phyloP scores from a whole-genome alignment of 2,329 filamentous ascomycete species.

The Ophiobolus disseminans region DNA sequence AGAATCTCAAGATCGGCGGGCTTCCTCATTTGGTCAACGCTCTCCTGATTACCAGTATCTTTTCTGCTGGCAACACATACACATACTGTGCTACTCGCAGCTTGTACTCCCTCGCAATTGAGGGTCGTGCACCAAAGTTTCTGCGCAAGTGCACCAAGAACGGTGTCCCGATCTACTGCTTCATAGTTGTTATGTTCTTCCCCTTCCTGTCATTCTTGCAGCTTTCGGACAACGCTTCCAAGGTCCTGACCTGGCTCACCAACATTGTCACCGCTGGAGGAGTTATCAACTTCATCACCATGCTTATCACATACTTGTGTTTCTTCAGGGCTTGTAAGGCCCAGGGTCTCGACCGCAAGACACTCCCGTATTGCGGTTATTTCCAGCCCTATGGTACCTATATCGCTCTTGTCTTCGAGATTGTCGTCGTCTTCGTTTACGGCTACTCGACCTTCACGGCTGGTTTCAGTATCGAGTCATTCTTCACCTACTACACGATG shows the following conservation, averaged over 20 bases:
- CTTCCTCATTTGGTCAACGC: conserved; percentile 67
- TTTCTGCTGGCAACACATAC: conserved; percentile 64
- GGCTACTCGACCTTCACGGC: conserved; percentile 63
- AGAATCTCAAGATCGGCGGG: conserved; percentile 59
- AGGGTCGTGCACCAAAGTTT: conserved; percentile 61
- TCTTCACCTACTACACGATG: conserved; percentile 64
- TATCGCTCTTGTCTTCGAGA: conserved; percentile 56
- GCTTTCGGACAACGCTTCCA: conserved; percentile 68
- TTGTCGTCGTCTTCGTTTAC: conserved; percentile 60
- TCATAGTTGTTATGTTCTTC: conserved; percentile 69
- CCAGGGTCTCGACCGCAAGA: conserved; percentile 59
- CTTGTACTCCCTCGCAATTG: conserved; percentile 61
- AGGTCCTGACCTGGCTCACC: conserved; percentile 76
- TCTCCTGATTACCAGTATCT: conserved; percentile 61
- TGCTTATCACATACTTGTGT: conserved; percentile 64
- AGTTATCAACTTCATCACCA: conserved; percentile 55
- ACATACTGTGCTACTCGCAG: conserved; percentile 62
- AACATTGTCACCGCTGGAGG: conserved; percentile 76
- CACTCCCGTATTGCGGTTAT: conserved; percentile 56
- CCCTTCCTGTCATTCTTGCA: conserved; percentile 77
- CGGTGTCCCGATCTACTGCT: conserved; percentile 77
- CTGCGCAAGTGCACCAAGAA: conserved; percentile 65
- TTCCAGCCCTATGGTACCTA: conserved; percentile 62
- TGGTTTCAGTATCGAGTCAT: conserved; percentile 56
- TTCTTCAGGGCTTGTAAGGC: conserved; percentile 61